A percentile compares a stretch with the other conserved stretches of the same genome.
Evolutionary conservation across 177 flowering plant genomes (phyloP).

Genomic region (Vitis hybrid): DNA sequence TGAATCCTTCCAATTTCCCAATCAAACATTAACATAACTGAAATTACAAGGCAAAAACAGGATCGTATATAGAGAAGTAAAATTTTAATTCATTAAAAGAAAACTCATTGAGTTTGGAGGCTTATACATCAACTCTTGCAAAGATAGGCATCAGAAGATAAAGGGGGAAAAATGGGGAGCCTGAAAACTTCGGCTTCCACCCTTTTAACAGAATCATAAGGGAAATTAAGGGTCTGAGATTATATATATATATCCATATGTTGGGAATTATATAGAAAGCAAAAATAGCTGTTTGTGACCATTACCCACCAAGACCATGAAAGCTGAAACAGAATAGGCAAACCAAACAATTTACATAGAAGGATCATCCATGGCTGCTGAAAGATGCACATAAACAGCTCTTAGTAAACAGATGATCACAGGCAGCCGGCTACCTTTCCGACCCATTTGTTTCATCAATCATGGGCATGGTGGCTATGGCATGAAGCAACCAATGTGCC

Average conservation of each 20-base stretch:
- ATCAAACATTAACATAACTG: no score
- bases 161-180: conserved; percentile 17
- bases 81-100: no score
- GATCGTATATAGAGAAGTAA: no score
- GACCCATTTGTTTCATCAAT: conserved; percentile 17
- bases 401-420: conserved; percentile 50
- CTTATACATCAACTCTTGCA: conserved; percentile 21
- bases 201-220: conserved; percentile 23
- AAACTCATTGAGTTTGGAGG: conserved; percentile 15
- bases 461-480: conserved; percentile 22
- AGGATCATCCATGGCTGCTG: conserved; percentile 65
- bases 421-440: conserved; percentile 24
- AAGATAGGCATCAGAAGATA: not conserved
- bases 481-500: not conserved
- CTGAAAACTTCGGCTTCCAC: conserved; percentile 29
- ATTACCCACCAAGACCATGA: conserved; percentile 29
- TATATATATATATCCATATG: conserved; percentile 8
- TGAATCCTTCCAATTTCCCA: no score
- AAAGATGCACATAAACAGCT: conserved; percentile 52
- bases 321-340: conserved; percentile 28
- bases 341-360: conserved; percentile 38
- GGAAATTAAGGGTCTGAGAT: conserved; percentile 11
- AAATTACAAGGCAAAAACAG: no score
- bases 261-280: conserved; percentile 11
- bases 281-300: conserved; percentile 16